phyloP scores from a whole-genome alignment of 805 yeast genomes.

The Candida methanosorbosa region DNA sequence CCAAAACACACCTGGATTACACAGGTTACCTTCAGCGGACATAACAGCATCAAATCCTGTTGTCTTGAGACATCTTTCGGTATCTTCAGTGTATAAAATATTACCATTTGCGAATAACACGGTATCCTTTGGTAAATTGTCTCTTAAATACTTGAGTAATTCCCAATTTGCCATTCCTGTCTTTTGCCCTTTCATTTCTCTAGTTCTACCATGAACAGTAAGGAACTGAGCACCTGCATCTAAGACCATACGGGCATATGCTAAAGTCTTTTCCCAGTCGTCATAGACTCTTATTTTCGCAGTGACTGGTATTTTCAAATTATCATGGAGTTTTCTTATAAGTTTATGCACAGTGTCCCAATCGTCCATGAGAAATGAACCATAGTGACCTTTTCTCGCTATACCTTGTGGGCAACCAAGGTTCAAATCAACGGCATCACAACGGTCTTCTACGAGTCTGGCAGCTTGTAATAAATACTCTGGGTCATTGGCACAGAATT shows the following conservation, averaged over 20 bases:
- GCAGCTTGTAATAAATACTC: constrained; percentile 80
- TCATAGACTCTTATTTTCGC: constrained; percentile 91
- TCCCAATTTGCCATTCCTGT: constrained; percentile 97
- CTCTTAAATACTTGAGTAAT: constrained; percentile 62
- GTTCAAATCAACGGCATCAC: constrained; percentile 95
- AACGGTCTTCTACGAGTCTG: constrained; percentile 61
- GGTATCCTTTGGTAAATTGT: constrained; percentile 67
- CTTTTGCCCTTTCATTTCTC: constrained; percentile 96
- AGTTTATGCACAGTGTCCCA: constrained; percentile 76
- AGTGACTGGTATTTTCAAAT: constrained; percentile 81
- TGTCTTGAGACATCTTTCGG: constrained; percentile 54
- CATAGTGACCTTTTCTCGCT: constrained; percentile 90
- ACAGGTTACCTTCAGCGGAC: constrained; percentile 95
- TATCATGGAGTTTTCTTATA: constrained; percentile 64
- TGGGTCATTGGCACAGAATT: constrained; percentile 95
- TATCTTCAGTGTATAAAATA: constrained; percentile 81
- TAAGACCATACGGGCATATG: constrained; percentile 82
- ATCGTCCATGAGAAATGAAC: constrained; percentile 94
- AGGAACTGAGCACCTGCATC: constrained; percentile 93
- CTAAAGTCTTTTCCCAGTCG: constrained; percentile 72
- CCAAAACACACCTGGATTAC: constrained; percentile 89
- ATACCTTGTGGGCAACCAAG: constrained; percentile 98
- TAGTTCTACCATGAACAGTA: constrained; percentile 90
- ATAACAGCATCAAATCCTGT: constrained; percentile 84
- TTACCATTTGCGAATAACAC: constrained; percentile 95